Evolutionary conservation across 371 early-diverging fungal genomes (phyloP), one percentile per base, ranked within the genome.

Genomic region (Chytridium lagenaria): DNA sequence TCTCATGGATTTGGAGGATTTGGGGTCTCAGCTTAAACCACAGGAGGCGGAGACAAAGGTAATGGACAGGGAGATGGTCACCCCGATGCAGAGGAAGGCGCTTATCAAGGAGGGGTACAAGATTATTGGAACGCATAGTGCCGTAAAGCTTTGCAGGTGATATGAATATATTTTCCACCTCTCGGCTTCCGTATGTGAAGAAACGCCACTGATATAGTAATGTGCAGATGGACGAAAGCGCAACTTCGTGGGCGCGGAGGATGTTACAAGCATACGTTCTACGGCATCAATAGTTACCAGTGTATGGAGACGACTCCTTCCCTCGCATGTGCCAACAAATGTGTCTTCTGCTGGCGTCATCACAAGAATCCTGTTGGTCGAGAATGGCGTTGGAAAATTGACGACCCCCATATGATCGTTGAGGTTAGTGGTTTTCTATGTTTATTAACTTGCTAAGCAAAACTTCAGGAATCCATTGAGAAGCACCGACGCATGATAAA

Each of bases 31-130:
- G 59, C 36, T 31, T 31, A 38, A 57, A 39, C 51, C 2, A 30
- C 7, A 16, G 12, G 71, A 68, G 55, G 31, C 81, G 78, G 5
- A 77, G 55, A 81, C 80, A 34, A 70, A 78, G 64, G 73, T 73
- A 49, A 72, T 84, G 69, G 80, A 86, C 16, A 88, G 91, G 50
- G 91, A 87, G 61, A 93, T 93, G 93, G 90, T 92, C 12, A 92
- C 90, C 0, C 92, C 92, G 15, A 87, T 89, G 83, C 80, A 92
- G 49, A 84, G 89, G 70, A 90, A 91, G 67, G 88, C 88, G 33
- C 81, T 92, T 63, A 91, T 90, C 36, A 92, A 93, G 77, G 92
- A 92, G 79, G 91, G 93, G 0, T 92, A 93, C 78, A 92, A 91
- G 78, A 88, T 92, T 44, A 86, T 93, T 55, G 93, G 92, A 37